Base-by-base conservation (phyloP, 2,329 filamentous ascomycete species). In the Pestalotiopsis sp. region DNA sequence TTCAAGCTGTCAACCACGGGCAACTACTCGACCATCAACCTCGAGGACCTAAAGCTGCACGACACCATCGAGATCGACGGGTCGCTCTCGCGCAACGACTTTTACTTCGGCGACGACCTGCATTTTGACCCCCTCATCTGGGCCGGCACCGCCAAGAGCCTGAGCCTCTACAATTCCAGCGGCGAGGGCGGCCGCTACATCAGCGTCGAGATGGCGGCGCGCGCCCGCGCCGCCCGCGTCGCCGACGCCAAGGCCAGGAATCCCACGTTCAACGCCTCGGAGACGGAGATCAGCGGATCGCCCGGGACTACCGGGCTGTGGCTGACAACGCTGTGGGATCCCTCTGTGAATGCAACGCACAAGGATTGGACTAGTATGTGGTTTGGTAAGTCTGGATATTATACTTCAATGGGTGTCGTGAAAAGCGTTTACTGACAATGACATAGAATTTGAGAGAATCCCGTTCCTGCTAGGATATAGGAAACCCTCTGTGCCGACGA, bases 1-100 rank as follows among this genome's bases (percentile, higher is more conserved):
- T 58, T 35, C 11, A 58, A 58, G 22, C 20, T 44, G 7, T 62
- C 59, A 17, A 44, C 59, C 1, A 62, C 59, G 14, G 59, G 59
- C 3, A 62, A 62, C 59, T 24, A 11, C 35, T 62, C 59, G 14
- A 62, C 26, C 11, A 39, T 62, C 59, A 22, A 62, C 59, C 59
- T 62, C 59, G 59, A 35, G 3, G 20, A 62, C 30, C 35, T 62
- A 4, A 40, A 35, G 20, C 17, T 14, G 26, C 59, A 62, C 59
- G 35, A 62, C 59, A 4, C 30, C 59, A 62, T 62, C n/a, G 59
- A 62, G n/a, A 22, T 39, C 20, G 59, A 62, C 59, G 59, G 59
- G 4, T 39, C 30, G 7, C 14, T 62, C 17, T 39, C 22, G 30
- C 59, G 59, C 38, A 62, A 38, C 59, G 59, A 62, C 35, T 62